phyloP scores from a whole-genome alignment of 1,284 basidiomycete genomes.

The Polyporus tsugae region DNA sequence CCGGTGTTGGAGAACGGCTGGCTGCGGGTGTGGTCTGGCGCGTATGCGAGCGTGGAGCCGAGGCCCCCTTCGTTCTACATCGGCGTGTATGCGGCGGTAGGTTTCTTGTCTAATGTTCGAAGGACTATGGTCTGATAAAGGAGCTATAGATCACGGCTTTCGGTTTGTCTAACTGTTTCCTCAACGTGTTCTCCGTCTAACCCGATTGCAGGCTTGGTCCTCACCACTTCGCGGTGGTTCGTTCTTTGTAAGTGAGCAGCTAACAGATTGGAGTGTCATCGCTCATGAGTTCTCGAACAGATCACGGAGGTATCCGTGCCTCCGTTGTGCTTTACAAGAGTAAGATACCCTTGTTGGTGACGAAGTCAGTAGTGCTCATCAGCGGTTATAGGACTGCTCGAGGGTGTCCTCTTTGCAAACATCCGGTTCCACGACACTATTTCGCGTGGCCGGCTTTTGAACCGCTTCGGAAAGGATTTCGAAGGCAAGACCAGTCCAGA shows the following conservation, averaged over 20 bases:
- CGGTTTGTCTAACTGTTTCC: conserved; percentile 25
- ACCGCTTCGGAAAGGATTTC: conserved; percentile 94
- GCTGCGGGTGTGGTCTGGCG: conserved; percentile 80
- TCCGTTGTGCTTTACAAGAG: conserved; percentile 76
- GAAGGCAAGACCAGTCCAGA: conserved; percentile 61
- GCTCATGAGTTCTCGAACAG: conserved; percentile 41
- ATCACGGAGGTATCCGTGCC: conserved; percentile 75
- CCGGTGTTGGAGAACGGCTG: conserved; percentile 88
- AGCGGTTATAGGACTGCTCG: conserved; percentile 66
- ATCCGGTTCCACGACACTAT: conserved; percentile 96
- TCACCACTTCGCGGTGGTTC: conserved; percentile 74
- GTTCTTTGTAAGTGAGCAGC: conserved; percentile 58
- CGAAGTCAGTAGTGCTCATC: not conserved
- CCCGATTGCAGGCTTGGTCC: conserved; percentile 57
- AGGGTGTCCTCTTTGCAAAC: conserved; percentile 88
- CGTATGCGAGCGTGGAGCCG: conserved; percentile 46
- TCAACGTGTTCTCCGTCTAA: not conserved
- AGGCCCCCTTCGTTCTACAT: conserved; percentile 80
- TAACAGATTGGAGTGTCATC: not conserved
- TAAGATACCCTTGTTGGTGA: conserved; percentile 43
- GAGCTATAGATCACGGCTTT: conserved; percentile 23
- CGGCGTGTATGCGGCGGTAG: conserved; percentile 73
- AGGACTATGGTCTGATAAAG: not conserved
- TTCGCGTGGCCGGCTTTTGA: conserved; percentile 85
- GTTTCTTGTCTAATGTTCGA: conserved; percentile 33